These are phyloP conservation scores for Ceriops decandra DNA, from an alignment of 345 rosid genomes.

Conservation along the genomic window DNA sequence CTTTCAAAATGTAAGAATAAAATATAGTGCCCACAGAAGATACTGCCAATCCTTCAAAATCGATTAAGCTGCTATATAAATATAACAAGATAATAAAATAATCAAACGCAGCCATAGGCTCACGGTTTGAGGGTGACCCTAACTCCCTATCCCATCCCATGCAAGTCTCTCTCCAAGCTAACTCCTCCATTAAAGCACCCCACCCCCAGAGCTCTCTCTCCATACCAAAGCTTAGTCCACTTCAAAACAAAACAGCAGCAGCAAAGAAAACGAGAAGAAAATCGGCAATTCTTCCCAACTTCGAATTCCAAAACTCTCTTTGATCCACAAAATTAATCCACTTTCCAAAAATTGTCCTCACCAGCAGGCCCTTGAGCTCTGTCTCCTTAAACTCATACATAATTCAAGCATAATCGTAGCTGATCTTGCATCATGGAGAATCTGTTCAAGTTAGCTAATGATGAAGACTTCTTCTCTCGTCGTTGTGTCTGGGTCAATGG, in stretches of 20 bases:
- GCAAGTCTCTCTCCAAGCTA: not conserved
- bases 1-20: conserved; percentile 11
- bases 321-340: not conserved
- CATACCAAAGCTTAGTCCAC: conserved; percentile 14
- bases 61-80: conserved; percentile 12
- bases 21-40: conserved; percentile 14
- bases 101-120: conserved; percentile 3
- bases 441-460: conserved; percentile 10
- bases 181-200: conserved; percentile 9
- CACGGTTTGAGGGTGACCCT: conserved; percentile 24
- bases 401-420: not conserved
- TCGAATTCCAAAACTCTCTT: not conserved
- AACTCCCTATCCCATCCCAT: conserved; percentile 9
- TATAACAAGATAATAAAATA: conserved; percentile 11
- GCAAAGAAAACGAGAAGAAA: not conserved
- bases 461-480: conserved; percentile 27
- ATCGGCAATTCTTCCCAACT: not conserved
- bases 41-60: conserved; percentile 13
- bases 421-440: conserved; percentile 9
- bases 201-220: not conserved
- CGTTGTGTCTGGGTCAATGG: conserved; percentile 42
- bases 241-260: conserved; percentile 3
- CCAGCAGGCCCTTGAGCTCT: not conserved
- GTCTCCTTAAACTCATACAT: not conserved
- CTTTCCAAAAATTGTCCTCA: not conserved